phyloP scores from a whole-genome alignment of 129 eudicot species.

The Helianthus annuus region HanXRQr2.0-SUNRISE NC_035444.2:8639761-8640260 shows the following conservation, averaged over 20 bases:
- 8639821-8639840: neutral
- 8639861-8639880: too few relatives aligned
- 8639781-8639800: neutral
- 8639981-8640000: too few relatives aligned
- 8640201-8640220: slow-evolving; percentile 28
- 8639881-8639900: too few relatives aligned
- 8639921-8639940: too few relatives aligned
- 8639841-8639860: neutral
- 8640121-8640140: neutral
- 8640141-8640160: slow-evolving; percentile 7
- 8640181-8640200: slow-evolving; percentile 22
- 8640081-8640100: neutral
- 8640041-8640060: too few relatives aligned
- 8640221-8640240: slow-evolving; percentile 33
- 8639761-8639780: neutral
- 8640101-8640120: neutral
- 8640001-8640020: too few relatives aligned
- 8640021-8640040: too few relatives aligned
- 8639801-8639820: neutral
- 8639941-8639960: too few relatives aligned
- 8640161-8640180: slow-evolving; percentile 4
- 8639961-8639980: too few relatives aligned
- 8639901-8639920: too few relatives aligned
- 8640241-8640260: slow-evolving; percentile 30
- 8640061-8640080: neutral